phyloP scores from a whole-genome alignment of 495 filamentous ascomycete species.

The Alectoria sarmentosa region DNA sequence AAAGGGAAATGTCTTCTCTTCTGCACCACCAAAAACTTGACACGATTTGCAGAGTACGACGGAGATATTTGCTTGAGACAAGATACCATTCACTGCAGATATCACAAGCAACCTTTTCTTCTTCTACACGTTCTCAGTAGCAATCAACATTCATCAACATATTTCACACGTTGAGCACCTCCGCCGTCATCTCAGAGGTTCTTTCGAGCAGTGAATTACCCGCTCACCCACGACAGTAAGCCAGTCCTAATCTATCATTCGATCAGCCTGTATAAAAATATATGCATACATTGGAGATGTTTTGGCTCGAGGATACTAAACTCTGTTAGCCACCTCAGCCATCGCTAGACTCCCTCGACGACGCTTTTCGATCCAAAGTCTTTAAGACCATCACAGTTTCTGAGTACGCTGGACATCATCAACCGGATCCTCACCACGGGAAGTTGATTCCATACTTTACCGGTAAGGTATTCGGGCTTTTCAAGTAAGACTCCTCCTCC shows the following conservation, averaged over 20 bases:
- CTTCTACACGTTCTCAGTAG: neutral
- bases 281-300: neutral
- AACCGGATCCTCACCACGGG: neutral
- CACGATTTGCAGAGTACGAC: neutral
- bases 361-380: neutral
- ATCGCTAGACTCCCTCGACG: neutral
- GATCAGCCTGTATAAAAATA: neutral
- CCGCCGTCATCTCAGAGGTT: neutral
- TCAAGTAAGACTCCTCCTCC: neutral
- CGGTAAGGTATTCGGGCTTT: neutral
- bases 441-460: neutral
- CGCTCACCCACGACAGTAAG: neutral
- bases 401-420: neutral
- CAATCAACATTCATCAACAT: neutral
- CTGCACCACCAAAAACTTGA: neutral
- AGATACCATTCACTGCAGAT: neutral
- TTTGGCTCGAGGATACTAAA: neutral
- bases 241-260: neutral
- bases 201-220: neutral
- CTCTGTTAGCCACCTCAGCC: neutral
- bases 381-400: neutral
- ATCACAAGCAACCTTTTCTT: neutral
- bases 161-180: neutral
- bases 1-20: neutral
- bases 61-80: neutral